Percentiles rank a stretch among this genome's conserved stretches.
phyloP scores from a whole-genome alignment of 2,329 filamentous ascomycete species.

The Cylindrodendrum hubeiense region DNA sequence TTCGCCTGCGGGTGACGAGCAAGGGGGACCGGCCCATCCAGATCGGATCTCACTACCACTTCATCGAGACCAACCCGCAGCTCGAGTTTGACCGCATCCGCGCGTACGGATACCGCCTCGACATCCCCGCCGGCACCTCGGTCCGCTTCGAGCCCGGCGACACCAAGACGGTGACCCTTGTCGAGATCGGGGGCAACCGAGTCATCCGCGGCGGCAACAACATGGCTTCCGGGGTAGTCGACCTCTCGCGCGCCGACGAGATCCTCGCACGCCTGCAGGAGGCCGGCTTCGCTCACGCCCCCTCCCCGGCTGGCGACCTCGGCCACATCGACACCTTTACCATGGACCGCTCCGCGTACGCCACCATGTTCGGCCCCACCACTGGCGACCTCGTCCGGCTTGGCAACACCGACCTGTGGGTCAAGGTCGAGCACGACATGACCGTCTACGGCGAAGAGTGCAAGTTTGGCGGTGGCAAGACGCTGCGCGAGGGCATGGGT shows the following conservation, averaged over 20 bases:
- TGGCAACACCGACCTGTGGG: slow-evolving; percentile 88
- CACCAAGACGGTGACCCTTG: slow-evolving; percentile 87
- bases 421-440: slow-evolving; percentile 88
- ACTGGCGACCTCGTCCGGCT: slow-evolving; percentile 87
- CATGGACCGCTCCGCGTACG: slow-evolving; percentile 84
- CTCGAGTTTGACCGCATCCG: slow-evolving; percentile 87
- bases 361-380: slow-evolving; percentile 92
- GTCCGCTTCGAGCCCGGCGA: slow-evolving; percentile 96
- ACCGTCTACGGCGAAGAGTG: slow-evolving; percentile 93
- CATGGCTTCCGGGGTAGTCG: slow-evolving; percentile 79
- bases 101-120: slow-evolving; percentile 87
- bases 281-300: slow-evolving; percentile 82
- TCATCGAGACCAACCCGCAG: slow-evolving; percentile 93
- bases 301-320: slow-evolving; percentile 70
- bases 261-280: slow-evolving; percentile 76
- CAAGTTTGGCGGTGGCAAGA: slow-evolving; percentile 95
- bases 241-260: slow-evolving; percentile 70
- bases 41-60: slow-evolving; percentile 95
- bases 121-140: slow-evolving; percentile 92
- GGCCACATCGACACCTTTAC: slow-evolving; percentile 71
- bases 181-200: slow-evolving; percentile 86
- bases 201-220: slow-evolving; percentile 88
- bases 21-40: slow-evolving; percentile 92
- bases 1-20: slow-evolving; percentile 82
- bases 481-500: slow-evolving; percentile 93